phyloP scores from a whole-genome alignment of 768 basidiomycete genomes.

The Leccinellum rugosiceps region DNA sequence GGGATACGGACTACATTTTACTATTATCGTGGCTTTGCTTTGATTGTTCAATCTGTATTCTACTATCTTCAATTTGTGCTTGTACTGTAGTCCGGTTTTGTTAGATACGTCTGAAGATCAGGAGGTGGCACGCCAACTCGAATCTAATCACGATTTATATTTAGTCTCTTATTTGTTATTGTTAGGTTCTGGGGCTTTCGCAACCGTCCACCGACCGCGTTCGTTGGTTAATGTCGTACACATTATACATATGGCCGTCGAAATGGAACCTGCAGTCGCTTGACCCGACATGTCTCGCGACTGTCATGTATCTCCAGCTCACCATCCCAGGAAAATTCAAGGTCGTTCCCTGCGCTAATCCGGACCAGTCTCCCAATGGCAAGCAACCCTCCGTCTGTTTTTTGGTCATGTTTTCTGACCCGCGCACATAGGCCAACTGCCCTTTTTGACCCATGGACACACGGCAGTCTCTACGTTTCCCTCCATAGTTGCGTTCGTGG shows the following conservation, averaged over 20 bases:
- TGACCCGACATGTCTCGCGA: constrained; percentile 62
- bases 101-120: background rate
- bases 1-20: background rate
- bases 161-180: constrained; percentile 9
- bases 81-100: background rate
- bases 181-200: constrained; percentile 12
- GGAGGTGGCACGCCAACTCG: background rate
- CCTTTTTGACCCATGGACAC: constrained; percentile 61
- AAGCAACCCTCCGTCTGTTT: constrained; percentile 24
- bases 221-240: constrained; percentile 13
- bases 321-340: constrained; percentile 65
- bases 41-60: background rate
- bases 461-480: constrained; percentile 48
- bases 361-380: constrained; percentile 75
- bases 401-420: constrained; percentile 1
- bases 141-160: background rate
- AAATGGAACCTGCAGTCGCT: constrained; percentile 63
- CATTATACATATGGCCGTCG: constrained; percentile 68
- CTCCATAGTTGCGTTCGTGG: constrained; percentile 64
- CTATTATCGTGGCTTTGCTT: background rate
- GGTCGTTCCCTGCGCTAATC: constrained; percentile 59
- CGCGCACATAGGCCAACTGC: constrained; percentile 58
- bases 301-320: constrained; percentile 66
- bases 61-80: background rate
- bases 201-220: constrained; percentile 16